Conservation (phyloP, 306 rosid genomes). For the Psophocarpus tetragonolobus region DNA sequence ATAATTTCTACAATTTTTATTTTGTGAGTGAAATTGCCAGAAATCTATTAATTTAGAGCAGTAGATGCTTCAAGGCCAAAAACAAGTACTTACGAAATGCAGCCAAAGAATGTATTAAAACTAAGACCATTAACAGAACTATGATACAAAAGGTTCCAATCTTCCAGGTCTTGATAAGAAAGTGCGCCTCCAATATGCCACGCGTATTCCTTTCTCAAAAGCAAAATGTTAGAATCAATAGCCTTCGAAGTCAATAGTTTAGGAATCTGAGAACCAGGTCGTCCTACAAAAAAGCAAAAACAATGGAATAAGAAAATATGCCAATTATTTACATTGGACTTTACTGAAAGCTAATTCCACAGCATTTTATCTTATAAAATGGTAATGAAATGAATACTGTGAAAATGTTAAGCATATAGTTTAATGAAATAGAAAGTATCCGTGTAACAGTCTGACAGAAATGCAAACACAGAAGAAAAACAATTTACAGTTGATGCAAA, state of each 20-base stretch:
- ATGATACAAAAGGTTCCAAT: conserved; percentile 90
- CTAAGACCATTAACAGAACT: conserved; percentile 85
- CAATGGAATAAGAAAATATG: conserved; percentile 32
- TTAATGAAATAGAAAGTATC: conserved; percentile 8
- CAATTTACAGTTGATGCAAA: neutral
- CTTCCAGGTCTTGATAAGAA: conserved; percentile 72
- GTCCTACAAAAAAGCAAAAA: conserved; percentile 47
- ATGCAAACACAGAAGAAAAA: neutral
- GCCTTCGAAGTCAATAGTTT: conserved; percentile 48
- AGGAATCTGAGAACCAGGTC: conserved; percentile 77
- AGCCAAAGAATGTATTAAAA: conserved; percentile 91
- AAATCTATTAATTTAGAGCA: conserved; percentile 3
- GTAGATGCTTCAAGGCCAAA: conserved; percentile 15
- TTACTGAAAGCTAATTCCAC: conserved; percentile 21
- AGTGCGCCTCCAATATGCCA: conserved; percentile 97
- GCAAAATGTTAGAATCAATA: conserved; percentile 51
- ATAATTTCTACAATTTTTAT: neutral
- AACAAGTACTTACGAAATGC: conserved; percentile 61
- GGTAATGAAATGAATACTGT: conserved; percentile 3
- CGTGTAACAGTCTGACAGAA: neutral
- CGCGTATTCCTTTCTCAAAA: conserved; percentile 76
- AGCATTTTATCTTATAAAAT: neutral
- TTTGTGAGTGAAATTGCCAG: neutral
- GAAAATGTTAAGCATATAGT: neutral
- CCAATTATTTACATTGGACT: neutral